phyloP scores from a whole-genome alignment of 768 basidiomycete genomes.

The Rhizopogon salebrosus region DNA sequence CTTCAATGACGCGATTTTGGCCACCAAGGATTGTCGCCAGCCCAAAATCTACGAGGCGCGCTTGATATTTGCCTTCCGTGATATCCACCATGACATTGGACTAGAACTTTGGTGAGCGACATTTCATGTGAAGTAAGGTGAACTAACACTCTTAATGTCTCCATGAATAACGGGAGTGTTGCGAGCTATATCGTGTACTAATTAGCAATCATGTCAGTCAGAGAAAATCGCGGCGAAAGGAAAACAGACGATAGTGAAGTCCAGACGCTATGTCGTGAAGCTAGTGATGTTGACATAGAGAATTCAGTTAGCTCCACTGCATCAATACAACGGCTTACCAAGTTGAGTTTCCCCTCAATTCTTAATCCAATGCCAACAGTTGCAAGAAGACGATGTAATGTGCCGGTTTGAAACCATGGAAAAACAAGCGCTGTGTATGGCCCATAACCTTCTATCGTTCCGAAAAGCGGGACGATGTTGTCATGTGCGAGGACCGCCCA shows the following conservation, averaged over 20 bases:
- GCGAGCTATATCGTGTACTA: not conserved
- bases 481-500: conserved; percentile 13
- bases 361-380: conserved; percentile 2
- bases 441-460: conserved; percentile 8
- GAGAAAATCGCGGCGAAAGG: not conserved
- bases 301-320: not conserved
- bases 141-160: not conserved
- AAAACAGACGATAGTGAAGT: not conserved
- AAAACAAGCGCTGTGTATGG: conserved; percentile 12
- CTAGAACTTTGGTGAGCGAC: conserved; percentile 11
- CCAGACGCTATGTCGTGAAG: not conserved
- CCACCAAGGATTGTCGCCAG: conserved; percentile 32
- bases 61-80: conserved; percentile 23
- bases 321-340: conserved; percentile 7
- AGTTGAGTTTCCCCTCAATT: conserved; percentile 5
- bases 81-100: conserved; percentile 36
- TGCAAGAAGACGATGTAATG: not conserved
- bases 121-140: not conserved
- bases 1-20: not conserved
- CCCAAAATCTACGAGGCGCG: conserved; percentile 37
- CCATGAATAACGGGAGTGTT: not conserved
- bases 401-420: conserved; percentile 7
- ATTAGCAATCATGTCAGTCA: not conserved
- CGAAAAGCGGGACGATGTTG: conserved; percentile 14
- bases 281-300: not conserved